phyloP scores from a whole-genome alignment of 345 rosid genomes.

The Crucihimalaya himalaica region DNA sequence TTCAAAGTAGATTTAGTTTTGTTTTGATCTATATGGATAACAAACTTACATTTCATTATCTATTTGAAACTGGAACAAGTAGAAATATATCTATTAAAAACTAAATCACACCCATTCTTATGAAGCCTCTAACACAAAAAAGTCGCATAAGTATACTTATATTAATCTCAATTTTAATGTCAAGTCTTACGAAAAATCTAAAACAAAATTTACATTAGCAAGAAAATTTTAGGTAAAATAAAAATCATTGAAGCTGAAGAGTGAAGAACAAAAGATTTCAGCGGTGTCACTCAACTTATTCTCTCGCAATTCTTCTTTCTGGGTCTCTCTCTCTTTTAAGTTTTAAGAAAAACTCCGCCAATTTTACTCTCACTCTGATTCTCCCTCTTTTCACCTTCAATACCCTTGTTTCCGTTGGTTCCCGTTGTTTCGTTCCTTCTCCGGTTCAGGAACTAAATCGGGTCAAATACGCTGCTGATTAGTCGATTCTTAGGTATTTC shows the following conservation, averaged over 20 bases:
- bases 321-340: background rate
- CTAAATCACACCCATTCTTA: no score
- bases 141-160: no score
- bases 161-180: no score
- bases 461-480: background rate
- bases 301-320: slow-evolving; percentile 10
- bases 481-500: slow-evolving; percentile 30
- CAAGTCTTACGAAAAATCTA: no score
- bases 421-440: slow-evolving; percentile 7
- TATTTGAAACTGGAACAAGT: background rate
- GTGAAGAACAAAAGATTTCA: slow-evolving; percentile 15
- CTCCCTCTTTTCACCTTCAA: slow-evolving; percentile 17
- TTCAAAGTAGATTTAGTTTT: no score
- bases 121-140: no score
- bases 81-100: no score
- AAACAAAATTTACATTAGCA: no score
- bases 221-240: no score
- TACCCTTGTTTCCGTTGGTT: slow-evolving; percentile 16
- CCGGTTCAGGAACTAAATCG: background rate
- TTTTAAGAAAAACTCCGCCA: slow-evolving; percentile 9
- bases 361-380: slow-evolving; percentile 29
- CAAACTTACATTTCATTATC: background rate
- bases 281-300: background rate
- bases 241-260: background rate
- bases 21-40: background rate